Conservation (phyloP, 2,329 filamentous ascomycete genomes). For the Botrytis squamosa region DNA sequence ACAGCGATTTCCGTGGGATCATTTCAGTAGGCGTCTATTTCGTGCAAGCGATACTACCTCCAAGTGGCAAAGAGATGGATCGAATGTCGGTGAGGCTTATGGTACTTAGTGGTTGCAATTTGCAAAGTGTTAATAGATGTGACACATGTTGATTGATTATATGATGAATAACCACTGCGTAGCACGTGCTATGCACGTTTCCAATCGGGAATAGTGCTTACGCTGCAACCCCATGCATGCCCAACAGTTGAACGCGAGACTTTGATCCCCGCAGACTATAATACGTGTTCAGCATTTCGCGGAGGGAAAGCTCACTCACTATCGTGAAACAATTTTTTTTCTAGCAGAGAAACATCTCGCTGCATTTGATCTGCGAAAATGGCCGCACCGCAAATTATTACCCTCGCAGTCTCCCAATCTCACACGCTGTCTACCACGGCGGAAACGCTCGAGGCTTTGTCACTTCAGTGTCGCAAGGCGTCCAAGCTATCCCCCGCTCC, state of each 20-base stretch:
- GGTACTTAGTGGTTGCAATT: neutral
- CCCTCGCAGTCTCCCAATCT: neutral
- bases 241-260: neutral
- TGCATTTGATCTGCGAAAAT: neutral
- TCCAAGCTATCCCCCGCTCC: neutral
- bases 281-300: neutral
- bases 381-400: neutral
- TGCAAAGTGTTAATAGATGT: neutral
- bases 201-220: neutral
- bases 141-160: neutral
- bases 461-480: neutral
- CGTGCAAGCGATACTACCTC: neutral
- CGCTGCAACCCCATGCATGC: neutral
- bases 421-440: neutral
- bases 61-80: neutral
- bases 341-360: neutral
- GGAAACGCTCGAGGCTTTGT: neutral
- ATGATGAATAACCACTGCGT: neutral
- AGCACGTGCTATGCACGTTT: neutral
- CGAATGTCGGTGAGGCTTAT: neutral
- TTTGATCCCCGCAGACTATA: neutral
- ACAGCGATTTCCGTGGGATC: neutral
- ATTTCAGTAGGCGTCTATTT: neutral
- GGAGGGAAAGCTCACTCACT: neutral
- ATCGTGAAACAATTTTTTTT: neutral